Conservation (phyloP, 2,329 filamentous ascomycete species). For the Sporothrix protearum region DNA sequence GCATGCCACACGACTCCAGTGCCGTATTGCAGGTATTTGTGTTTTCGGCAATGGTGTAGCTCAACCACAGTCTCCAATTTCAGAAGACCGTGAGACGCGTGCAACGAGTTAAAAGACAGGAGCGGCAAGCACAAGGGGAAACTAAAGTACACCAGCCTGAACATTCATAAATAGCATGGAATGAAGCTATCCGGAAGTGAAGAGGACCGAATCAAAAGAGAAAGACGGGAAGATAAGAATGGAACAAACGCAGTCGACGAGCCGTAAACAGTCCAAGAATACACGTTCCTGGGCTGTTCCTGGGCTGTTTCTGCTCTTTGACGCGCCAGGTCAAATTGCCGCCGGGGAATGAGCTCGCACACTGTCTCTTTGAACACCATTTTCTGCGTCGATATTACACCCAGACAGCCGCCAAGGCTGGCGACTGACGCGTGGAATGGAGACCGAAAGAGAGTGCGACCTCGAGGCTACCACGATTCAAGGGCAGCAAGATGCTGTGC, state of each 20-base stretch:
- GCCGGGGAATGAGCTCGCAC: neutral
- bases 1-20: neutral
- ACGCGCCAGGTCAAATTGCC: constrained; percentile 16
- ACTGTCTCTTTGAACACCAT: neutral
- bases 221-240: neutral
- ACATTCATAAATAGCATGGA: constrained; percentile 20
- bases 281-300: constrained; percentile 1
- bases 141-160: neutral
- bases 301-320: neutral
- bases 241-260: constrained; percentile 9
- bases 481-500: neutral
- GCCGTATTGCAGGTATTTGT: constrained; percentile 1
- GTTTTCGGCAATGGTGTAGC: neutral
- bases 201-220: neutral
- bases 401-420: neutral
- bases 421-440: neutral
- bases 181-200: neutral
- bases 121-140: neutral
- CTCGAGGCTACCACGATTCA: neutral
- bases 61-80: neutral
- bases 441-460: neutral
- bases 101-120: neutral
- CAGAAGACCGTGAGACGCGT: neutral
- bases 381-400: neutral
- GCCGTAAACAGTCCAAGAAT: neutral